Percentiles rank a stretch among this genome's conserved stretches.
phyloP scores from a whole-genome alignment of 148 eudicot genomes.

The Vaccinium macrocarpon region DNA sequence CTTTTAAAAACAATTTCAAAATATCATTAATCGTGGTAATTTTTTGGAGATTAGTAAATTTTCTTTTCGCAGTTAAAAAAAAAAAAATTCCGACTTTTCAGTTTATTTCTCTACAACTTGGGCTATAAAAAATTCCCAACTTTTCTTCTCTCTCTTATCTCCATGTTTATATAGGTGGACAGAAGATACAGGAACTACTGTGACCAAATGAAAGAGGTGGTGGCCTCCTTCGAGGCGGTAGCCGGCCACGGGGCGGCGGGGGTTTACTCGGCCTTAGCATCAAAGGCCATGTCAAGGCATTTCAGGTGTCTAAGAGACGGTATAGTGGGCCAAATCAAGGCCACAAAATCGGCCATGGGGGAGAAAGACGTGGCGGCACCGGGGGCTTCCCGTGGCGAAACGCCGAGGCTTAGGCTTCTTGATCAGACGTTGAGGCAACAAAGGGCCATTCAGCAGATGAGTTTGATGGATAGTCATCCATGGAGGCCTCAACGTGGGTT shows the following conservation, averaged over 20 bases:
- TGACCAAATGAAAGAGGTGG: conserved; percentile 77
- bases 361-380: conserved; percentile 56
- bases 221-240: conserved; percentile 70
- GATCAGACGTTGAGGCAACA: conserved; percentile 89
- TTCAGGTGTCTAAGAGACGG: conserved; percentile 79
- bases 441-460: conserved; percentile 78
- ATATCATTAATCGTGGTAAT: no score
- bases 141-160: neutral
- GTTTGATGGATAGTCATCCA: conserved; percentile 79
- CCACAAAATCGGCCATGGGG: conserved; percentile 70
- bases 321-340: conserved; percentile 66
- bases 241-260: conserved; percentile 67
- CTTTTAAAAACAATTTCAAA: no score
- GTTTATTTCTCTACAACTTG: no score
- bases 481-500: conserved; percentile 96
- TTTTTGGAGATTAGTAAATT: no score
- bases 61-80: no score
- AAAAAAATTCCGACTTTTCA: neutral
- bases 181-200: conserved; percentile 86
- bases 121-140: neutral
- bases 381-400: conserved; percentile 72
- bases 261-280: conserved; percentile 70
- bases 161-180: conserved; percentile 54
- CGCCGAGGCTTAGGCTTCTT: conserved; percentile 79
- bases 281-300: conserved; percentile 96